Evolutionary conservation across 2,329 filamentous ascomycete species (phyloP).

Genomic region (Alternaria infectoria): DNA sequence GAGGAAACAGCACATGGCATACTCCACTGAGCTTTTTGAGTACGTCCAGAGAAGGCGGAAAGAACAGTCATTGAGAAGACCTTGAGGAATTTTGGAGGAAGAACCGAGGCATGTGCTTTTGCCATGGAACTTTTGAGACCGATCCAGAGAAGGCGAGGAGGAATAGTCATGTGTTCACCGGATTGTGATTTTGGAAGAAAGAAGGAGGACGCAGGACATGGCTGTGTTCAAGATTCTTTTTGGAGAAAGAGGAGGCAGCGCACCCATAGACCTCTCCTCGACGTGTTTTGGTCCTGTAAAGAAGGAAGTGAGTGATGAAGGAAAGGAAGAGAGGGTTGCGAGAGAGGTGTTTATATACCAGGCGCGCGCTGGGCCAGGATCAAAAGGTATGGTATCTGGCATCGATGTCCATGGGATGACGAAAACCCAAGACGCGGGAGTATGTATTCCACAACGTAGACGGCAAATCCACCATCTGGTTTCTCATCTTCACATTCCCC

Average conservation of each 20-base stretch:
- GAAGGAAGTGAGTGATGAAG: not conserved
- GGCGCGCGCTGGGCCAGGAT: not conserved
- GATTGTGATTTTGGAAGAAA: not conserved
- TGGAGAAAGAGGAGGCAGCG: not conserved
- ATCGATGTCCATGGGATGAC: not conserved
- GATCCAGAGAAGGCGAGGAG: not conserved
- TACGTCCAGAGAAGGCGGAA: not conserved
- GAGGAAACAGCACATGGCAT: not conserved
- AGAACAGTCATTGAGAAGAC: accelerated
- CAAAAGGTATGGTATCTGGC: not conserved
- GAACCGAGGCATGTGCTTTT: not conserved
- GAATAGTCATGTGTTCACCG: not conserved
- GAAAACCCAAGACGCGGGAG: not conserved
- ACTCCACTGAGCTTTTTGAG: not conserved
- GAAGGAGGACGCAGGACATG: not conserved
- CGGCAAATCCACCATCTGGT: too few species aligned
- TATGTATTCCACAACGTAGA: not conserved
- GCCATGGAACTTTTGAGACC: accelerated
- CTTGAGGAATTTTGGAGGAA: not conserved
- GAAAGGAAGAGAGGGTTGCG: not conserved
- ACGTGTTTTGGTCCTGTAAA: not conserved
- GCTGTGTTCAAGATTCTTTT: too few species aligned
- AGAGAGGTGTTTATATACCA: not conserved
- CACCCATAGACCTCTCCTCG: not conserved
- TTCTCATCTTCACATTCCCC: too few species aligned